Evolutionary conservation across 2,329 filamentous ascomycete species (phyloP).

Genomic region (Xenosphaeropsis pyriputrescens): DNA sequence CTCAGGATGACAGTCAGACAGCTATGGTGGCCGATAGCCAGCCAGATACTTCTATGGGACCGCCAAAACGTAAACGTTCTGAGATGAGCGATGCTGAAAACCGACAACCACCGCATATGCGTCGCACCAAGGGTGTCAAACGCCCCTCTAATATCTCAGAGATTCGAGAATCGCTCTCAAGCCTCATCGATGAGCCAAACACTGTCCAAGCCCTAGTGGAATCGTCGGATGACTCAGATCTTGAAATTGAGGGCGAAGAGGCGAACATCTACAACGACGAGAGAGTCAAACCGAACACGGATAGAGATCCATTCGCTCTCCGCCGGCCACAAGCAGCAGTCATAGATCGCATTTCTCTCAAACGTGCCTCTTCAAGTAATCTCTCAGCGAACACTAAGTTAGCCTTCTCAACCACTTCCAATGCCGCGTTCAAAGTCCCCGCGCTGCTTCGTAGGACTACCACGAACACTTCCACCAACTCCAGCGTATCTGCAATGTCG

Average conservation of each 20-base stretch:
- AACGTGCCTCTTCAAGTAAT: constrained; percentile 33
- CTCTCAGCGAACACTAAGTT: constrained; percentile 25
- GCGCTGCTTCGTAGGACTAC: constrained; percentile 61
- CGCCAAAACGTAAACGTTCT: constrained; percentile 23
- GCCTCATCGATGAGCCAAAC: constrained; percentile 61
- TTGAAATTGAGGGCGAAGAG: constrained; percentile 38
- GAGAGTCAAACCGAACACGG: constrained; percentile 14
- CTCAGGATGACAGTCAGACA: constrained; percentile 14
- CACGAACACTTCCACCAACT: constrained; percentile 34
- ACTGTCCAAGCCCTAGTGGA: constrained; percentile 27
- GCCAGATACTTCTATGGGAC: constrained; percentile 18
- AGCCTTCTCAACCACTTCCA: constrained; percentile 35
- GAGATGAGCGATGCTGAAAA: constrained; percentile 25
- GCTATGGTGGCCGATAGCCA: constrained; percentile 33
- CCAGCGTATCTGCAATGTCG: constrained; percentile 15
- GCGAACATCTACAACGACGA: constrained; percentile 20
- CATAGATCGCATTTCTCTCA: constrained; percentile 61
- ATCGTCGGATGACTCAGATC: constrained; percentile 33
- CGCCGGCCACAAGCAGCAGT: constrained; percentile 30
- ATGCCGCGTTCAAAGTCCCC: constrained; percentile 48
- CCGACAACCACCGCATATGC: constrained; percentile 42
- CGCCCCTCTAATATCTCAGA: constrained; percentile 66
- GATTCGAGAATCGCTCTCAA: constrained; percentile 71
- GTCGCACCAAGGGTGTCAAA: constrained; percentile 43
- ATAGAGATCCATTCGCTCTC: constrained; percentile 16